Percentiles rank a stretch among this genome's conserved stretches.
These are phyloP conservation scores for Globisporangium polare DNA, from an alignment of 352 stramenopile species.

Conservation along the genomic window DNA sequence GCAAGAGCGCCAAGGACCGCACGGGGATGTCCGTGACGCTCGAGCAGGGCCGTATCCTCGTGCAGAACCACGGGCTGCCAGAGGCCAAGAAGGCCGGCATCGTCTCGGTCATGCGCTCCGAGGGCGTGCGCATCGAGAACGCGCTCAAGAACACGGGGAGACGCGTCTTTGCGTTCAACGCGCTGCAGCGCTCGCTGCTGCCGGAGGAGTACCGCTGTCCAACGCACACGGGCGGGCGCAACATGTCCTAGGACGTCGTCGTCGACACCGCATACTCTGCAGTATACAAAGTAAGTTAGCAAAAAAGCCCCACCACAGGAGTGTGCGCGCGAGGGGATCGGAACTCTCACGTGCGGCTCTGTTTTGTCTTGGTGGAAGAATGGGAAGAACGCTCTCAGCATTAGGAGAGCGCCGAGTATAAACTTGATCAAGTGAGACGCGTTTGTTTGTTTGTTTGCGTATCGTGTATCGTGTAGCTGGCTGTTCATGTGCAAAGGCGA, in stretches of 20 bases:
- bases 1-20: slow-evolving; percentile 97
- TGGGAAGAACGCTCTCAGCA: background rate
- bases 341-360: background rate
- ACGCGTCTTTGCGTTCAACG: slow-evolving; percentile 84
- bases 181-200: slow-evolving; percentile 73
- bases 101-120: slow-evolving; percentile 78
- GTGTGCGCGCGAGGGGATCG: slow-evolving; percentile 1
- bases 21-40: slow-evolving; percentile 97
- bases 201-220: slow-evolving; percentile 84
- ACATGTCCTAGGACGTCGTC: slow-evolving; percentile 53
- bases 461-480: background rate
- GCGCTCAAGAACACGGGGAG: slow-evolving; percentile 80
- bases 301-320: background rate
- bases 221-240: slow-evolving; percentile 69
- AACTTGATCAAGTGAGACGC: slow-evolving; percentile 2
- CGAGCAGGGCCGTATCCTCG: slow-evolving; percentile 88
- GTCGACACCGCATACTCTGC: background rate
- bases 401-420: background rate
- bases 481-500: background rate
- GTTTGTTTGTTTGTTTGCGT: background rate
- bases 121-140: slow-evolving; percentile 85
- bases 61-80: slow-evolving; percentile 69
- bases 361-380: background rate
- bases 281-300: background rate
- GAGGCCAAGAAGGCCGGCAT: slow-evolving; percentile 74